Base-by-base conservation (phyloP, 2,329 filamentous ascomycete genomes). In the Lachnellula willkommii region DNA sequence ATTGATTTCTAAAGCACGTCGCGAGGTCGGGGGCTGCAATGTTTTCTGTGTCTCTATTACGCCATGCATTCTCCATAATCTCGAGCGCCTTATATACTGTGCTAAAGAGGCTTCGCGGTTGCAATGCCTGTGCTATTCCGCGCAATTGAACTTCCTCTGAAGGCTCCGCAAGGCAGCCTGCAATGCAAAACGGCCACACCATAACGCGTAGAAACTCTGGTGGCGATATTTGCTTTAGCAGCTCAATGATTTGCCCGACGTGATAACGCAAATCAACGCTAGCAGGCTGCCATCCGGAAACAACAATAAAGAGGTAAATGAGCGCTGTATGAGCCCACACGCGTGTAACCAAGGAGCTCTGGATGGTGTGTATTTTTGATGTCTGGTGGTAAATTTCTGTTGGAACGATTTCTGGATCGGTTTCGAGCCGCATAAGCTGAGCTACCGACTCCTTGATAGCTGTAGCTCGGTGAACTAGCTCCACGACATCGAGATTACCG, bases 391-490 rank as follows among this genome's bases (percentile, higher is more conserved):
- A 3, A 24, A 2, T 24, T 4, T 24, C 22, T 4, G 22, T 5
- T 24, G 22, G 22, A 24, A 24, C 22, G 4, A 5, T 24, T 24
- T 3, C 22, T 24, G 22, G 22, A 24, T 24, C 4, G 22, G 22
- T 24, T 24, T 24, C 22, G 22, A 24, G 22, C 22, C 22, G 22
- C 22, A 24, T 24, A 5, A 24, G 22, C 22, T 24, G 22, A 24
- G 22, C 22, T 24, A 24, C 22, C 22, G 22, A 24, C 22, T 24
- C 22, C 28, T 65, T 61, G 28, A 80, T 73, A 2, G 68, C 57
- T 3, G 70, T 65, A 1, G 74, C 77, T 9, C 76, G 75, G 2
- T 69, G 62, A 4, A 78, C 68, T 2, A 82, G 71, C 51, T 79
- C 73, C 1, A 64, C 55, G 1, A 68, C 48, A 7, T 75, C 76